Evolutionary conservation across 306 rosid genomes (phyloP), one percentile per base, ranked within the genome.

Genomic region (Cyamopsis tetragonoloba): DNA sequence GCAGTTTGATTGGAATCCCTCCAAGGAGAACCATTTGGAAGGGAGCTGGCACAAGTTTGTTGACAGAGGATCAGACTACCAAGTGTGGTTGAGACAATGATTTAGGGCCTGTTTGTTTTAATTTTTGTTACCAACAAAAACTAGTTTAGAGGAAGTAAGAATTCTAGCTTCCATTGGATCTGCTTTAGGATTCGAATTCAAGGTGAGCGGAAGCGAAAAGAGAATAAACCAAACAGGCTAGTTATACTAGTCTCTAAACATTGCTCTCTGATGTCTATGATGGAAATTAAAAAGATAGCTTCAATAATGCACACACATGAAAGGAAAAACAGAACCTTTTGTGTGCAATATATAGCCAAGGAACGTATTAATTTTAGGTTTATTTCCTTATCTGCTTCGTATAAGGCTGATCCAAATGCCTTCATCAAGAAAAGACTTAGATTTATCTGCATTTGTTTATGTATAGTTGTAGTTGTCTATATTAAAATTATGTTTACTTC

Each of bases 21-120:
- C 85, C 0, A 88, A 83, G 84, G 95, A 88, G 77, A 85, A 85
- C 31, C 77, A 71, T 1, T 77, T 88, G 78, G 95, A 88, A 47
- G 95, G 95, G 71, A 88, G 69, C 70, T 88, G 95, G 95, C 85
- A 88, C 51, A 88, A 82, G 80, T 88, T 88, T 75, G 70, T 85
- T 53, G 95, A 88, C 70, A 79, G 75, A 77, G 91, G 91, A 65
- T 41, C 87, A 70, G 91, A 88, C 66, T 85, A 85, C 68, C 82
- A 77, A 64, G 66, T 88, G 68, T 88, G 95, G 95, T 24, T 77
- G 72, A 86, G 95, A 66, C 84, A 88, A 39, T 88, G 80, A 24
- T 73, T 66, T 31, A 37, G n/a, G n/a, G n/a, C n/a, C n/a, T n/a
- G n/a, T n/a, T n/a, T n/a, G n/a, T n/a, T n/a, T n/a, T n/a, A n/a